Evolutionary conservation across 768 basidiomycete genomes (phyloP).

Genomic region (Mycena pura): DNA sequence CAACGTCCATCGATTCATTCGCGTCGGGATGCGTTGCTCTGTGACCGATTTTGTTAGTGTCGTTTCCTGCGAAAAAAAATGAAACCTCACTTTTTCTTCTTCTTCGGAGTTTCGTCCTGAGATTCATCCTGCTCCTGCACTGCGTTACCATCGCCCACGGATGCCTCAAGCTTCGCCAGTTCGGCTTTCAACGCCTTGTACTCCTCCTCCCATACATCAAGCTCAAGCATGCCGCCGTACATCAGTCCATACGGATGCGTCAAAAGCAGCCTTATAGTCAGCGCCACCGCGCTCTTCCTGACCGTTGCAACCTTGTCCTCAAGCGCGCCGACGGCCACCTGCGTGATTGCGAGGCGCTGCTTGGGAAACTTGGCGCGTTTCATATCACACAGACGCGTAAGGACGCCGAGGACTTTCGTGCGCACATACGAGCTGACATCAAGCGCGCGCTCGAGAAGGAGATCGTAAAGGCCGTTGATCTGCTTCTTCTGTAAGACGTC

Average conservation of each 20-base stretch:
- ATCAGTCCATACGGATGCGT: slow-evolving; percentile 90
- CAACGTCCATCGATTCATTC: slow-evolving; percentile 70
- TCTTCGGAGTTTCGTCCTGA: slow-evolving; percentile 41
- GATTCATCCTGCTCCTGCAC: slow-evolving; percentile 51
- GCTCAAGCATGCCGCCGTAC: slow-evolving; percentile 82
- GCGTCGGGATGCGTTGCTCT: slow-evolving; percentile 28
- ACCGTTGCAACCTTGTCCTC: slow-evolving; percentile 91
- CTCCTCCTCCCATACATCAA: slow-evolving; percentile 74
- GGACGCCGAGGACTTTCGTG: slow-evolving; percentile 80
- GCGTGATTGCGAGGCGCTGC: slow-evolving; percentile 77
- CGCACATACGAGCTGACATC: slow-evolving; percentile 93
- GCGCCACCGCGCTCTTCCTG: slow-evolving; percentile 80
- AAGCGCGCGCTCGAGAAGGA: slow-evolving; percentile 85
- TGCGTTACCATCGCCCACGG: slow-evolving; percentile 59
- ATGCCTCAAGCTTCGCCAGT: slow-evolving; percentile 72
- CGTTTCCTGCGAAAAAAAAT: neutral
- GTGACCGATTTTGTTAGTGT: neutral
- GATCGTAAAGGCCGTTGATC: slow-evolving; percentile 79
- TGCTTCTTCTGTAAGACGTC: slow-evolving; percentile 69
- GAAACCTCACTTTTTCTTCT: slow-evolving; percentile 35
- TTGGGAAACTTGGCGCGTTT: slow-evolving; percentile 84
- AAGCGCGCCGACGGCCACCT: slow-evolving; percentile 77
- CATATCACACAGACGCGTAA: slow-evolving; percentile 77
- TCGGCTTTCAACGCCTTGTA: slow-evolving; percentile 69
- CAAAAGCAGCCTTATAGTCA: slow-evolving; percentile 74